Evolutionary conservation across 225 moss, liverwort and hornwort genomes (phyloP), one percentile per base, ranked within the genome.

Genomic region (Pseudoscleropodium purum): DNA sequence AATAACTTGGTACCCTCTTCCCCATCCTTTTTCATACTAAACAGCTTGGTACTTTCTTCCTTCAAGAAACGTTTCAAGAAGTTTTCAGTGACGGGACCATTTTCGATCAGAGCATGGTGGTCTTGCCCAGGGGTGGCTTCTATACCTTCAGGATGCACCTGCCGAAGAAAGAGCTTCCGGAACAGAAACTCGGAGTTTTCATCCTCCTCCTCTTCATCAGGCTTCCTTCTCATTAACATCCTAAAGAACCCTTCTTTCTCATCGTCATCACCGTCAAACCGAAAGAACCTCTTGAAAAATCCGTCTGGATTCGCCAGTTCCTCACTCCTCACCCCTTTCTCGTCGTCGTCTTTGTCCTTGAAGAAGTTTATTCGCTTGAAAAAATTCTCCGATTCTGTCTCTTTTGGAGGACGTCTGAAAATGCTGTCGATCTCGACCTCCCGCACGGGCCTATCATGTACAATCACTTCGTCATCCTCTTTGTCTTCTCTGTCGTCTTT

Each of bases 161-260:
- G 94, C 52, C 95, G 97, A 90, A 97, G 97, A 88, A 97, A 97
- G 80, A 97, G 94, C 91, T 97, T 95, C 77, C 95, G 94, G 73
- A 99, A 97, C 79, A 95, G 95, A 87, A 99, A 97, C 60, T 97
- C 97, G 13, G 95, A 94, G 89, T 82, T 96, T 82, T 99, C 99
- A 67, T 96, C 99, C n/a, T 99, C 99, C 43, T 99, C 97, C 39
- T 97, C 99, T 37, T 97, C 99, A 31, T 97, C 97, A 74, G 88
- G 90, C 90, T 96, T 96, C 83, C 89, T 95, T 80, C 84, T 94
- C 92, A 96, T 96, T 85, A 99, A 59, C 95, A 95, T 97, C 76
- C 95, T 95, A 81, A 99, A 99, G 87, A 99, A 99, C 25, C 99
- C 97, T 61, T 99, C 97, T 85, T 99, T 97, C 87, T 99, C 99